Conservation (phyloP, 345 rosid genomes). For the Noccaea caerulescens region DNA sequence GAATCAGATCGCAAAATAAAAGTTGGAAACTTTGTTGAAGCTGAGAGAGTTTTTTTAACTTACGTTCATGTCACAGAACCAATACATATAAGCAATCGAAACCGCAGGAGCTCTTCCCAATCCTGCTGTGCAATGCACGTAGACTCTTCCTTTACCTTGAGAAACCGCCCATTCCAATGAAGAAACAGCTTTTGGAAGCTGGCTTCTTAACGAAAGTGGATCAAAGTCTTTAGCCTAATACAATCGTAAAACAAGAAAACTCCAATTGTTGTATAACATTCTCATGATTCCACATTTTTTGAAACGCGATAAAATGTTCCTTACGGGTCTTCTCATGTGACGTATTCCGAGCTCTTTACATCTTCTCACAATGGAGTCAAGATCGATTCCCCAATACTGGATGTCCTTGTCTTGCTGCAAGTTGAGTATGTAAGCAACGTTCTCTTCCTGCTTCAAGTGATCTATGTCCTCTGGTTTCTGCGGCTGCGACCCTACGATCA, state of each 20-base stretch:
- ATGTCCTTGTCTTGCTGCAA: constrained; percentile 87
- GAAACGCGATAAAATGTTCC: constrained; percentile 23
- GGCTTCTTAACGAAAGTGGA: constrained; percentile 78
- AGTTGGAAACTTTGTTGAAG: neutral
- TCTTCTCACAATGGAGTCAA: constrained; percentile 55
- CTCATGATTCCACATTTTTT: neutral
- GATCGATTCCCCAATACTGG: constrained; percentile 82
- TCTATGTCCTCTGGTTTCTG: constrained; percentile 85
- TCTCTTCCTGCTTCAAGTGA: constrained; percentile 70
- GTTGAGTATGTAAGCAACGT: constrained; percentile 85
- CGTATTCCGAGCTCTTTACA: constrained; percentile 66
- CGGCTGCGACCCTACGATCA: constrained; percentile 94
- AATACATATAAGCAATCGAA: constrained; percentile 83
- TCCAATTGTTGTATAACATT: neutral
- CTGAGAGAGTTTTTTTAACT: constrained; percentile 37
- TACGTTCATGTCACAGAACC: constrained; percentile 80
- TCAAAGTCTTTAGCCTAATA: constrained; percentile 81
- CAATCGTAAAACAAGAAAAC: constrained; percentile 17
- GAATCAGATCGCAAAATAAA: constrained; percentile 4
- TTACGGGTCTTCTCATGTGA: constrained; percentile 92
- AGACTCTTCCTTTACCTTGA: constrained; percentile 76
- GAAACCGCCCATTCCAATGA: constrained; percentile 84
- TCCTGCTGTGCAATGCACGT: constrained; percentile 94
- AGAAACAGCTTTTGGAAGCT: constrained; percentile 81
- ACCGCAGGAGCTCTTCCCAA: constrained; percentile 96